phyloP scores from a whole-genome alignment of 2,329 filamentous ascomycete species.

The Cladosporium sp. region DNA sequence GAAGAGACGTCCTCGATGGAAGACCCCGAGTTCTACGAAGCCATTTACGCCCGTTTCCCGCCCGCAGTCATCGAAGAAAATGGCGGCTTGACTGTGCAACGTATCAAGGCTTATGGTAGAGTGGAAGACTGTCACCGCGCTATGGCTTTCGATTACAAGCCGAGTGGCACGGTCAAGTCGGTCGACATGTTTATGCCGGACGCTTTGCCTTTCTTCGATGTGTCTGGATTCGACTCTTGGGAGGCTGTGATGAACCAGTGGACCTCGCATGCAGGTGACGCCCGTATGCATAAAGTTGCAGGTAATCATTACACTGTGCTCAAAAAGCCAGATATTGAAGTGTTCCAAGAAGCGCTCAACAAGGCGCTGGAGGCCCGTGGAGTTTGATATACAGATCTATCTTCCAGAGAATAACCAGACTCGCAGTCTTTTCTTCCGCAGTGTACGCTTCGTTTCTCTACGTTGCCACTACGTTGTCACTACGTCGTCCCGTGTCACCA shows the following conservation, averaged over 20 bases:
- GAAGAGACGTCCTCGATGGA: constrained; percentile 22
- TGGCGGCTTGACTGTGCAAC: constrained; percentile 25
- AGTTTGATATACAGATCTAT: not conserved
- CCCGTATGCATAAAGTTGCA: constrained; percentile 23
- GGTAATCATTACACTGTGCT: constrained; percentile 22
- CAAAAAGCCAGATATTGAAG: not conserved
- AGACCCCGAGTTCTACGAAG: constrained; percentile 25
- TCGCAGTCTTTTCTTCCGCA: not conserved
- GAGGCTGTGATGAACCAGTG: constrained; percentile 24
- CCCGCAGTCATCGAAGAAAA: constrained; percentile 26
- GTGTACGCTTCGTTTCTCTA: fast-evolving
- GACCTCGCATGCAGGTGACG: constrained; percentile 20
- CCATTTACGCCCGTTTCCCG: constrained; percentile 25
- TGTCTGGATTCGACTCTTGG: constrained; percentile 22
- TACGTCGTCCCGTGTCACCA: too few relatives aligned
- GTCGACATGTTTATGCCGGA: constrained; percentile 25
- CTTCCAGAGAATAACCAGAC: not conserved
- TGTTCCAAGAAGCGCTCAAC: not conserved
- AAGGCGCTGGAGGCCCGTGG: not conserved
- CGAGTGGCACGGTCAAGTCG: constrained; percentile 19
- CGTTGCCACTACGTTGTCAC: too few relatives aligned
- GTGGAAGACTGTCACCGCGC: constrained; percentile 26
- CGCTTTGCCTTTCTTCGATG: constrained; percentile 26
- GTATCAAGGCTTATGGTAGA: constrained; percentile 24
- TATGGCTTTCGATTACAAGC: constrained; percentile 23